Evolutionary conservation across 202 grass and related monocot species (phyloP), one percentile per base, ranked within the genome.

Genomic region (Panicum virgatum): DNA sequence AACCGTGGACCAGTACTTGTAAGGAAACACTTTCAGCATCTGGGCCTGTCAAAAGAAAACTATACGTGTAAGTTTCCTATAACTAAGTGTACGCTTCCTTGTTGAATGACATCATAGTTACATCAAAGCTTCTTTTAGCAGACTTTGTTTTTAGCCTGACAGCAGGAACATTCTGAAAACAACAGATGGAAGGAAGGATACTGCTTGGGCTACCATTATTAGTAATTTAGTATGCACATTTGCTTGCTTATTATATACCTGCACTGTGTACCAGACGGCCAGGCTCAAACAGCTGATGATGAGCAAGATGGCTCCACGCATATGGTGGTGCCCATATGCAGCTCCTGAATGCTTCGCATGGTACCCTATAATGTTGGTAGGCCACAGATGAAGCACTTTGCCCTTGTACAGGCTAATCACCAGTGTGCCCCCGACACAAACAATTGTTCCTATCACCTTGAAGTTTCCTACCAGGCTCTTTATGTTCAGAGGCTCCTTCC

Each of bases 1-100:
- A 23, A 87, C 85, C 0, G 85, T 87, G 43, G 85, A 82, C 72
- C 85, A 87, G 14, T 87, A 87, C 64, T 87, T 87, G 85, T 82
- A 87, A 14, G 85, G 85, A 44, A 87, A 87, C 45, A 87, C 85
- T 77, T 87, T 87, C 29, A 87, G 45, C 85, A 87, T 87, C 45
- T 87, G 79, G 60, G 79, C 79, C 85, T 87, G 65, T 69, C 23
- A 34, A 47, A 0, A 69, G 3, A 76, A 43, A 38, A 66, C 19
- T 47, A 43, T 34, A n/a, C n/a, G n/a, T 63, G 10, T 40, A 72
- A 78, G 44, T 12, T n/a, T n/a, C n/a, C 43, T 44, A 37, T 22
- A 36, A 44, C 11, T 29, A 44, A 2, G 45, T 56, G 7, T 34
- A 66, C 45, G 37, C 9, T 45, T 25, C 6, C 13, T 20, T 45